phyloP scores from a whole-genome alignment of 2,329 filamentous ascomycete species.

The Knoxdaviesia capensis region DNA sequence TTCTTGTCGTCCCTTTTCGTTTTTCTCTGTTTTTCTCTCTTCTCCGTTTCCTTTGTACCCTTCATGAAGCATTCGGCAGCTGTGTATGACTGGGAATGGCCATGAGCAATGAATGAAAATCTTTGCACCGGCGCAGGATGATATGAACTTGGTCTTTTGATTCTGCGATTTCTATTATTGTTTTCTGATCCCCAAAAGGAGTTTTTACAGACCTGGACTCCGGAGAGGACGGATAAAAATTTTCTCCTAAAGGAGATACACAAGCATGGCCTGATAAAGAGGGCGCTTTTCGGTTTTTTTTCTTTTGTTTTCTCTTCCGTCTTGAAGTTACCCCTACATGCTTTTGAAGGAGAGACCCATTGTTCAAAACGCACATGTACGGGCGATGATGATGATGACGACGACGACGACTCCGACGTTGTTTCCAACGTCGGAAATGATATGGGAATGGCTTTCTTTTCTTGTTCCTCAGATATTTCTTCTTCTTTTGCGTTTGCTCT shows the following conservation, averaged over 20 bases:
- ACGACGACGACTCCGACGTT: too few relatives aligned
- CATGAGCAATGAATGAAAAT: neutral
- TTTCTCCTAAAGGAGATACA: too few relatives aligned
- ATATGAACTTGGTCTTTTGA: constrained; percentile 3
- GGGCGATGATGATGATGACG: too few relatives aligned
- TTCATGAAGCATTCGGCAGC: neutral
- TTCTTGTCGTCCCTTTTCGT: constrained; percentile 7
- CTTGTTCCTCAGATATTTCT: too few relatives aligned
- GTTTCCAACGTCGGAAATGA: too few relatives aligned
- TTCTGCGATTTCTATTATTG: constrained; percentile 1
- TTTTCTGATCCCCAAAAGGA: constrained; percentile 1
- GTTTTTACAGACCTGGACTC: too few relatives aligned
- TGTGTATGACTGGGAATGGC: too few relatives aligned
- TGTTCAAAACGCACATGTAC: neutral
- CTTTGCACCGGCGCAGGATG: constrained; percentile 2
- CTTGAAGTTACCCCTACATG: neutral
- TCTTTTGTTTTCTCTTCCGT: neutral
- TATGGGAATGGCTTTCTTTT: too few relatives aligned
- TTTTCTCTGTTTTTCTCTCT: constrained; percentile 8
- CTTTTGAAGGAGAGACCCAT: constrained; percentile 1
- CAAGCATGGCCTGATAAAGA: neutral
- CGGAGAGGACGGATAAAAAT: too few relatives aligned
- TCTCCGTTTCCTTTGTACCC: constrained; percentile 8
- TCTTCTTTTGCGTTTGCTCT: too few relatives aligned
- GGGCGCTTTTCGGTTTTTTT: neutral